Percentiles rank a stretch among this genome's conserved stretches.
Evolutionary conservation across 257 asterid species (phyloP).

Genomic region (Nicotiana attenuata): DNA sequence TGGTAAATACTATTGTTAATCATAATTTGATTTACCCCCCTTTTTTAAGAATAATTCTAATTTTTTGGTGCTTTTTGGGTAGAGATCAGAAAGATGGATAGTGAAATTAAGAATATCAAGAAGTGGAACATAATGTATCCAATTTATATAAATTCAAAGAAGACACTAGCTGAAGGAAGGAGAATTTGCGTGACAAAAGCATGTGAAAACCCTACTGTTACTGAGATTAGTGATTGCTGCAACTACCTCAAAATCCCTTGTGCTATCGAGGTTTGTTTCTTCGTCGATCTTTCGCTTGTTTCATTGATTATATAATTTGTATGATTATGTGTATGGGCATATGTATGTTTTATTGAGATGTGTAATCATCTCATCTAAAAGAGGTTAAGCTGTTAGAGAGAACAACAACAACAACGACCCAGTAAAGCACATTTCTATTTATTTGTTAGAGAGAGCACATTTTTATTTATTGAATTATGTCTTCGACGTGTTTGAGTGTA

Average conservation of each 20-base stretch:
- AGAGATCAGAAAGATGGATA: slow-evolving; percentile 50
- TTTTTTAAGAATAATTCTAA: background rate
- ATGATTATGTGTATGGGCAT: background rate
- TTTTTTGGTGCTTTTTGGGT: background rate
- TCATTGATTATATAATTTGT: background rate
- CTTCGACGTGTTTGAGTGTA: background rate
- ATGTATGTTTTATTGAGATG: too few relatives aligned
- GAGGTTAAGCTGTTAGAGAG: too few relatives aligned
- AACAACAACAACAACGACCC: too few relatives aligned
- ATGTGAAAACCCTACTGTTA: slow-evolving; percentile 82
- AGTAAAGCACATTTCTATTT: too few relatives aligned
- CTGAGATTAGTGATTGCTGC: slow-evolving; percentile 84
- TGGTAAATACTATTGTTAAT: too few relatives aligned
- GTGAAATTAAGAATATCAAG: slow-evolving; percentile 59
- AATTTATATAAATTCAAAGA: slow-evolving; percentile 84
- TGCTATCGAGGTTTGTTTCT: slow-evolving; percentile 64
- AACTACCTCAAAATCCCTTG: slow-evolving; percentile 70
- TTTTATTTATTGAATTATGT: too few relatives aligned
- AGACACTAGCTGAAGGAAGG: slow-evolving; percentile 90
- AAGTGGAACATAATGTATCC: slow-evolving; percentile 88
- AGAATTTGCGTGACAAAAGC: slow-evolving; percentile 74
- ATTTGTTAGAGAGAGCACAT: too few relatives aligned
- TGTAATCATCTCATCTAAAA: too few relatives aligned
- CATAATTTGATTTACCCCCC: too few relatives aligned
- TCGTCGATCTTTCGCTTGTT: background rate